phyloP scores from a whole-genome alignment of 345 rosid species.

The Eutrema yunnanense region DNA sequence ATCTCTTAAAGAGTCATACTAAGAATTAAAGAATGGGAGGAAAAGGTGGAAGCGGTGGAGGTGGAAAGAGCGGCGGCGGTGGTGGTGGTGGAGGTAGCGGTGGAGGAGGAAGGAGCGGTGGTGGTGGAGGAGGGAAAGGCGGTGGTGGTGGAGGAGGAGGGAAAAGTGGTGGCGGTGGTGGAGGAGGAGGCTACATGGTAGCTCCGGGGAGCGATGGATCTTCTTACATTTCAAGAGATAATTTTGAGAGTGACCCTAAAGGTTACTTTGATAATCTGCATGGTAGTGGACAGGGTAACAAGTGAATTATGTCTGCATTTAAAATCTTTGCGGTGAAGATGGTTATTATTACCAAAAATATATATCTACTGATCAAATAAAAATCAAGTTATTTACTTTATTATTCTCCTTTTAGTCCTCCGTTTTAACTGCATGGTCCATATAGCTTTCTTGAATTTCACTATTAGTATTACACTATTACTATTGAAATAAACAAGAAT shows the following conservation, averaged over 20 bases:
- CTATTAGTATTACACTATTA: no score
- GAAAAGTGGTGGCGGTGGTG: background rate
- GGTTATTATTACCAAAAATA: background rate
- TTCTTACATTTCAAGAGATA: constrained; percentile 24
- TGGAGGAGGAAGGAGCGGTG: background rate
- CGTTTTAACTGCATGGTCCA: background rate
- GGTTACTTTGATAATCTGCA: constrained; percentile 24
- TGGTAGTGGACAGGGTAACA: constrained; percentile 19
- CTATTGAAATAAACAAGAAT: no score
- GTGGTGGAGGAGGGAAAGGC: background rate
- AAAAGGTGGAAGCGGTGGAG: constrained; percentile 16
- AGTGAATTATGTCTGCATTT: background rate
- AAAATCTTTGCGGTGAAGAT: no score
- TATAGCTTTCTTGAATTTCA: background rate
- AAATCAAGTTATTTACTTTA: background rate
- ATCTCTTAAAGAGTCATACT: background rate
- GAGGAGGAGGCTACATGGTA: constrained; percentile 20
- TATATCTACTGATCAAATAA: constrained; percentile 11
- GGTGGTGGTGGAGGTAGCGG: background rate
- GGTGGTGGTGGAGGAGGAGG: background rate
- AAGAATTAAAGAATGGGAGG: constrained; percentile 11
- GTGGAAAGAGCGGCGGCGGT: no score
- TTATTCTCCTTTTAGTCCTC: background rate
- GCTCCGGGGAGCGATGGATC: constrained; percentile 23
- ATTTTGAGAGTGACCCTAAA: constrained; percentile 27